Conservation (phyloP, 2,329 filamentous ascomycete species). For the Verticillium nubilum region DNA sequence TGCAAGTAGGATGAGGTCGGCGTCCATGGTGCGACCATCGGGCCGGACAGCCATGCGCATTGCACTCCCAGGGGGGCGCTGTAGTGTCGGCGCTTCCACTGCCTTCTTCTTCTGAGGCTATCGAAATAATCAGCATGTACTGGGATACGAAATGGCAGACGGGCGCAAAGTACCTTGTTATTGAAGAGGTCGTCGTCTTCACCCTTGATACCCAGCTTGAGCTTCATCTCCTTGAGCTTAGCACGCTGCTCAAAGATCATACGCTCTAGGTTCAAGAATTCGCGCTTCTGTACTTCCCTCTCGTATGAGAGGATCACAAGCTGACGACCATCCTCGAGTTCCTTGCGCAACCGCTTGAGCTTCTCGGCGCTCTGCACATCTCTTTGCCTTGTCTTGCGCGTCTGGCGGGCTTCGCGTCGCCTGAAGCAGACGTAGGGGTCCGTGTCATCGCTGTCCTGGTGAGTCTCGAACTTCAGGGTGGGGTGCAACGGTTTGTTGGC, state of each 20-base stretch:
- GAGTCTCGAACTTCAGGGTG: conserved; percentile 85
- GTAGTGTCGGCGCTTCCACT: conserved; percentile 52
- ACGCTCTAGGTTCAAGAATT: conserved; percentile 69
- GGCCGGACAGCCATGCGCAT: conserved; percentile 64
- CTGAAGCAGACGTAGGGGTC: conserved; percentile 99
- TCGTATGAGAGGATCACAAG: conserved; percentile 72
- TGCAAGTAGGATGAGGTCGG: conserved; percentile 71
- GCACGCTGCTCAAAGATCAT: conserved; percentile 77
- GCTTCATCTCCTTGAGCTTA: conserved; percentile 81
- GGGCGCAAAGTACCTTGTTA: conserved; percentile 66
- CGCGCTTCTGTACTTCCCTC: conserved; percentile 74
- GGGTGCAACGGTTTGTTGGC: conserved; percentile 72
- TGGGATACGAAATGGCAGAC: conserved; percentile 23
- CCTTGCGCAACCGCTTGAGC: conserved; percentile 81
- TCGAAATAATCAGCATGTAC: conserved; percentile 29
- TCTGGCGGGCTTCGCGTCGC: conserved; percentile 87
- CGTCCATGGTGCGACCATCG: conserved; percentile 67
- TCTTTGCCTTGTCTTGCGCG: conserved; percentile 87
- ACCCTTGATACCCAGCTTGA: conserved; percentile 80
- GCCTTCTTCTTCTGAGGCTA: conserved; percentile 68
- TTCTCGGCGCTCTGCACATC: conserved; percentile 95
- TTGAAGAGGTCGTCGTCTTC: conserved; percentile 94
- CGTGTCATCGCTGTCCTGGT: conserved; percentile 88
- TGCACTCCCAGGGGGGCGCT: conserved; percentile 58
- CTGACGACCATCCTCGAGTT: conserved; percentile 83